Evolutionary conservation across 176 grass and related monocot species (phyloP).

Genomic region (Cymbopogon citratus): DNA sequence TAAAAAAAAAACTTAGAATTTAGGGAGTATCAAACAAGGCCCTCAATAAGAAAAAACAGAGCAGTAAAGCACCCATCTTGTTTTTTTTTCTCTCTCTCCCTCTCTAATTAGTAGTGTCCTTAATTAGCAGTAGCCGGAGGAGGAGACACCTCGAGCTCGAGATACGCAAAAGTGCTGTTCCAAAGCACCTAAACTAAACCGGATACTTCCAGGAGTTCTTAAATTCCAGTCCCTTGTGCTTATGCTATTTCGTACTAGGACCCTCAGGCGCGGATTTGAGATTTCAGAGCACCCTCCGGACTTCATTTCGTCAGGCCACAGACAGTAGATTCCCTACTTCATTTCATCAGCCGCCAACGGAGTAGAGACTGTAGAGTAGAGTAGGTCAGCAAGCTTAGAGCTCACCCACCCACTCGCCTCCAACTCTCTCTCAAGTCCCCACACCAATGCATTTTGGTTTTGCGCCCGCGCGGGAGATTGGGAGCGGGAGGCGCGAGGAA

Average conservation of each 20-base stretch:
- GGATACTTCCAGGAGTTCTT: not conserved
- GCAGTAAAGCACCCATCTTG: not conserved
- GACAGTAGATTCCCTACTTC: not conserved
- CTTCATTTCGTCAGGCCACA: not conserved
- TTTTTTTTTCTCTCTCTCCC: not conserved
- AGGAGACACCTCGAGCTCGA: slow-evolving; percentile 46
- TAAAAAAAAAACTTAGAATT: too few relatives aligned
- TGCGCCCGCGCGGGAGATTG: not conserved
- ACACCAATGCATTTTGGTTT: slow-evolving; percentile 3
- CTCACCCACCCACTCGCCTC: not conserved
- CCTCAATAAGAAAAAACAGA: not conserved
- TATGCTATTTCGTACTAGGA: not conserved
- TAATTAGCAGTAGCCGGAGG: slow-evolving; percentile 42
- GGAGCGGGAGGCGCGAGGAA: not conserved
- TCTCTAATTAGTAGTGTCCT: slow-evolving; percentile 4
- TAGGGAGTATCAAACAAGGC: too few relatives aligned
- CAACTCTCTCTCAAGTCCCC: not conserved
- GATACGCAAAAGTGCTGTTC: slow-evolving; percentile 25
- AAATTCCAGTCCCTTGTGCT: not conserved
- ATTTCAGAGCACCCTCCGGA: not conserved
- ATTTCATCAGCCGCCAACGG: slow-evolving; percentile 23
- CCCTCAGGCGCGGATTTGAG: not conserved
- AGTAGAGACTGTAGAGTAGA: not conserved
- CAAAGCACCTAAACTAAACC: not conserved
- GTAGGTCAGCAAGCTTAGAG: not conserved